Percentiles rank a stretch among this genome's conserved stretches.
Evolutionary conservation across 768 basidiomycete species (phyloP).

Genomic region (Antrodiella citrinella): DNA sequence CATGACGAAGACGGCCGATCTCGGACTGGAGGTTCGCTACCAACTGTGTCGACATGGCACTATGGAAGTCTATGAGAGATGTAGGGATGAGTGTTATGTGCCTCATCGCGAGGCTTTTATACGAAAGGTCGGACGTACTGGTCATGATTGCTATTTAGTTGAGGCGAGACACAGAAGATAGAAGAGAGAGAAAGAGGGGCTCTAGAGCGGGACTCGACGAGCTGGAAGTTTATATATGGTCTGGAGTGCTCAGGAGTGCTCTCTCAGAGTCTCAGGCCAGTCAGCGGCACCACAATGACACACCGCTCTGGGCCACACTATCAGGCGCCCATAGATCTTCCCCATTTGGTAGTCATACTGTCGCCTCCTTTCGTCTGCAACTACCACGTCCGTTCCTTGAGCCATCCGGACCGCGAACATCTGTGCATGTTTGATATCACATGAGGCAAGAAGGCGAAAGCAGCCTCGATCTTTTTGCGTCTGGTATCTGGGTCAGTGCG

Average conservation of each 20-base stretch:
- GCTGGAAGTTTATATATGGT: background rate
- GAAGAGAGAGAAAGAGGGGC: background rate
- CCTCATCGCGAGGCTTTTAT: background rate
- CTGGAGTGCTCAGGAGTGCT: background rate
- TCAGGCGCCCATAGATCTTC: background rate
- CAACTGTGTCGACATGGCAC: slow-evolving; percentile 4
- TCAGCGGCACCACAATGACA: too few relatives aligned
- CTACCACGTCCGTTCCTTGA: background rate
- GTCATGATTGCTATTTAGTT: background rate
- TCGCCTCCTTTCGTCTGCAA: background rate
- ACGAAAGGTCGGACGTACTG: background rate
- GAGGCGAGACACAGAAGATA: background rate
- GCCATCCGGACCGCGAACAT: background rate
- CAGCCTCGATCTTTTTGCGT: background rate
- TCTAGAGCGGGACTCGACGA: background rate
- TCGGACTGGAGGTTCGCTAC: slow-evolving; percentile 33
- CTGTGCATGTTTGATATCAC: background rate
- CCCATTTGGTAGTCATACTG: background rate
- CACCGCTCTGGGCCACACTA: background rate
- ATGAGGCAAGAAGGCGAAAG: background rate
- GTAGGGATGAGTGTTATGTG: background rate
- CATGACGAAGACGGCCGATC: slow-evolving; percentile 37
- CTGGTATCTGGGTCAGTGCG: background rate
- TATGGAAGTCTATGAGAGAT: background rate
- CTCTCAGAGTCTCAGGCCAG: background rate